Evolutionary conservation across 805 yeast species (phyloP), one percentile per base, ranked within the genome.

Genomic region (Torulaspora franciscae): DNA sequence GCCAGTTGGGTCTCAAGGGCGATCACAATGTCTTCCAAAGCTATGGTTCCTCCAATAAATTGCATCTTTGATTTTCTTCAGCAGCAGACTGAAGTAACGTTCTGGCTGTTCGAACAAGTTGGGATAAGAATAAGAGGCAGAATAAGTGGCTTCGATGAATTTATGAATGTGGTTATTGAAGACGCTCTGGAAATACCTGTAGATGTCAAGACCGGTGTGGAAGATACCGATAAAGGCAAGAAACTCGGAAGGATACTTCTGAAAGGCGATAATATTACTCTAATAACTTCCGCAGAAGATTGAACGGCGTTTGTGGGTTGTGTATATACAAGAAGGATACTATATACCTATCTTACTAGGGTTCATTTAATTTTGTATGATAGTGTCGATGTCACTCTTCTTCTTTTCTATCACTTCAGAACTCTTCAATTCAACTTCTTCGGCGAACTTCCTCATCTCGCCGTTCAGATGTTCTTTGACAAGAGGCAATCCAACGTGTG

Each of bases 91-190:
- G 68, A 72, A 14, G 97, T 93, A 27, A 78, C 83, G 6, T 79
- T 93, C 28, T 91, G 97, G 97, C 71, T 93, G 8, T 89, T 75
- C 54, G 98, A 93, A 58, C 96, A 93, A 64, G 76, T 81, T 0
- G 80, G 79, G 15, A 73, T 75, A 52, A 73, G 95, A 52, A 77
- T 91, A 25, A 85, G 84, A 55, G 99, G 99, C 1, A 77, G 75
- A 49, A 81, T 93, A 25, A 73, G 83, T 48, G 99, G 99, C 1
- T 91, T 95, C 66, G 99, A 93, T 65, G 99, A 95, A 69, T 91
- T 90, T 59, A 95, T 93, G 99, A 93, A 93, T 61, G 68, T 81
- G 13, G 84, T 80, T 3, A 66, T 81, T 17, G 81, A 77, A 27
- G 76, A 77, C 40, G 83, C 84, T 0, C 57, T 63, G 9, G 96